Base-by-base conservation (phyloP, 164 flowering plant genomes). In the Akebia trifoliata region DNA sequence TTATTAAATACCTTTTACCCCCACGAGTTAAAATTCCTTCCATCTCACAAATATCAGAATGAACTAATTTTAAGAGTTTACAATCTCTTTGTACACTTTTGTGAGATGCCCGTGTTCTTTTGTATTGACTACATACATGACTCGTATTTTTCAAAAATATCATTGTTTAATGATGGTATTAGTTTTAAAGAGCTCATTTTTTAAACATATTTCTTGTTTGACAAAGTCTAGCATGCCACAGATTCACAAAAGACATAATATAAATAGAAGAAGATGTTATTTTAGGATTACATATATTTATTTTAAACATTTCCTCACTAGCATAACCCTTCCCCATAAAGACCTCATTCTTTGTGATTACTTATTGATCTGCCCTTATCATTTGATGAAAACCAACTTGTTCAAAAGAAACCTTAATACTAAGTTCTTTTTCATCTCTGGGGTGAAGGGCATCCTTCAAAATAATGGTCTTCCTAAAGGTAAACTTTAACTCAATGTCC, bases 151-250 rank as follows among this genome's bases (percentile, higher is more conserved):
- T 48, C 15, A 50, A 50, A 50, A 8, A 30, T 11, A 12, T 30
- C 20, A 20, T 15, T 22, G 3, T 0, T 36, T 12, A 44, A 15
- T 17, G n/a, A 46, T 25, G 60, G 47, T 9, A 66, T 44, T 3
- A 59, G 20, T 8, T 50, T 34, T 26, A 60, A 28, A 11, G 7
- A 38, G 37, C 56, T 59, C 69, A 59, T 51, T n/a, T 20, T 28
- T 14, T 15, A 12, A 4, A 59, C 30, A 28, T 25, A 46, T 32
- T 24, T 43, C n/a, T 4, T 17, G 1, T 32, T 43, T 65, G 57
- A 40, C 62, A 50, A 14, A 57, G 31, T 25, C 57, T 43, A 58
- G 44, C 51, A 51, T 57, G 57, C 69, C 53, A 65, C 8, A 65
- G 8, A 53, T 52, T 18, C 11, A 51, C 0, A 35, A 12, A 36